Evolutionary conservation across 2,329 filamentous ascomycete species (phyloP).

Genomic region (Cordyceps javanica): DNA sequence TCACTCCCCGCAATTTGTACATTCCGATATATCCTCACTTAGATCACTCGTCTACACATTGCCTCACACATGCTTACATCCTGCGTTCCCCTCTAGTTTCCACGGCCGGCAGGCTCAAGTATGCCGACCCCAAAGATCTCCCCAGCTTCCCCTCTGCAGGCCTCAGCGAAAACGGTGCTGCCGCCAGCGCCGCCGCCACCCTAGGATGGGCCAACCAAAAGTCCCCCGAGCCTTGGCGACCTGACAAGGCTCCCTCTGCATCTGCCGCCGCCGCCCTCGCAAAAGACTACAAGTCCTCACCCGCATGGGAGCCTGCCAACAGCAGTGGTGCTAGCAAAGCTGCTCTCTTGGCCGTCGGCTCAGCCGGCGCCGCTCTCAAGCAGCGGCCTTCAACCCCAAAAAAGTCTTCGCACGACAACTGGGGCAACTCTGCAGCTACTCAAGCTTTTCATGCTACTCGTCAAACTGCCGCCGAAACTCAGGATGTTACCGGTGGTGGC

Average conservation of each 20-base stretch:
- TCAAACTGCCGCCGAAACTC: slow-evolving; percentile 15
- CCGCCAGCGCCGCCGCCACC: slow-evolving; percentile 68
- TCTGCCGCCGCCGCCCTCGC: slow-evolving; percentile 38
- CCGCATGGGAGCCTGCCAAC: slow-evolving; percentile 56
- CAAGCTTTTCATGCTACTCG: slow-evolving; percentile 51
- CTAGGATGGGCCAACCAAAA: slow-evolving; percentile 68
- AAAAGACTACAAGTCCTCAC: slow-evolving; percentile 36
- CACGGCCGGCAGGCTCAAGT: slow-evolving; percentile 50
- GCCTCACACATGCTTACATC: background rate
- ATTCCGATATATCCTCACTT: background rate
- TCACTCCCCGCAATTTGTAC: slow-evolving; percentile 4
- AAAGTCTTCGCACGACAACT: slow-evolving; percentile 27
- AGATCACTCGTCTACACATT: background rate
- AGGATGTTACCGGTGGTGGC: slow-evolving; percentile 20
- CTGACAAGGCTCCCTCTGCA: slow-evolving; percentile 49
- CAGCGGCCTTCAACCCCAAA: slow-evolving; percentile 15
- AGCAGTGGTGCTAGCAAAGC: slow-evolving; percentile 67
- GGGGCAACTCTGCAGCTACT: slow-evolving; percentile 64
- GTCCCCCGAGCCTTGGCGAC: slow-evolving; percentile 59
- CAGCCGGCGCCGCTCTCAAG: slow-evolving; percentile 28
- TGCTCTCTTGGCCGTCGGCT: slow-evolving; percentile 56
- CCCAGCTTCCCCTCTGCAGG: slow-evolving; percentile 68
- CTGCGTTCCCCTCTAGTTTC: slow-evolving; percentile 20
- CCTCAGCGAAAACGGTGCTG: slow-evolving; percentile 48
- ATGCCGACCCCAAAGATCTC: slow-evolving; percentile 65